Evolutionary conservation across 352 stramenopile genomes (phyloP).

Genomic region (Phytophthora pistaciae): DNA sequence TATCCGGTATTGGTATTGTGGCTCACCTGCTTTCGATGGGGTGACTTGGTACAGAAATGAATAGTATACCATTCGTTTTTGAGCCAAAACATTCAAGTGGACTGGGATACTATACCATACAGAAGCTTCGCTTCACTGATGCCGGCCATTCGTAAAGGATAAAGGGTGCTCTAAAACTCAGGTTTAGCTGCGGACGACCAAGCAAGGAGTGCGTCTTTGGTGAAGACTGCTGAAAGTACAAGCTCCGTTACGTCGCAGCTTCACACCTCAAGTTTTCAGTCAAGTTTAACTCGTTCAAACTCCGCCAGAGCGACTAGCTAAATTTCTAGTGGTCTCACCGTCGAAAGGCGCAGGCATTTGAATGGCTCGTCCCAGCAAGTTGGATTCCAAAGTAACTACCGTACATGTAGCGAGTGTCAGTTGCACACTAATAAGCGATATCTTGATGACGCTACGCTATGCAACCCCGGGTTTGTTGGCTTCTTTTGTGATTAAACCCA

Average conservation of each 20-base stretch:
- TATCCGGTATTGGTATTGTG: too few relatives aligned
- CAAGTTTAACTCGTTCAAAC: not conserved
- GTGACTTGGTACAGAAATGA: too few relatives aligned
- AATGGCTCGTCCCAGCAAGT: not conserved
- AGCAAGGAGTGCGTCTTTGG: not conserved
- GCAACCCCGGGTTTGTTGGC: too few relatives aligned
- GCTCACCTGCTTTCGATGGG: too few relatives aligned
- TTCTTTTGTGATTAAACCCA: too few relatives aligned
- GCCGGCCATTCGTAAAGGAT: not conserved
- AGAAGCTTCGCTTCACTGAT: not conserved
- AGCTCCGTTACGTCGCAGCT: not conserved
- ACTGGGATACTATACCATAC: not conserved
- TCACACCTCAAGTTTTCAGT: not conserved
- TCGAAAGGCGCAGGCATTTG: not conserved
- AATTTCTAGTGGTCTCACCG: not conserved
- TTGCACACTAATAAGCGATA: too few relatives aligned
- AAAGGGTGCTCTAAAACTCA: not conserved
- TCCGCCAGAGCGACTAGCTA: not conserved
- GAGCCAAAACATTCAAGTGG: too few relatives aligned
- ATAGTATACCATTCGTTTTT: too few relatives aligned
- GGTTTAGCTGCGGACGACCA: not conserved
- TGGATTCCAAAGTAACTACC: not conserved
- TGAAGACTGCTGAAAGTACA: not conserved
- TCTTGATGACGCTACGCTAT: too few relatives aligned
- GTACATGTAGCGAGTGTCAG: too few relatives aligned